Base-by-base conservation (phyloP, 75 land plant species). In the Cupressus sempervirens region DNA sequence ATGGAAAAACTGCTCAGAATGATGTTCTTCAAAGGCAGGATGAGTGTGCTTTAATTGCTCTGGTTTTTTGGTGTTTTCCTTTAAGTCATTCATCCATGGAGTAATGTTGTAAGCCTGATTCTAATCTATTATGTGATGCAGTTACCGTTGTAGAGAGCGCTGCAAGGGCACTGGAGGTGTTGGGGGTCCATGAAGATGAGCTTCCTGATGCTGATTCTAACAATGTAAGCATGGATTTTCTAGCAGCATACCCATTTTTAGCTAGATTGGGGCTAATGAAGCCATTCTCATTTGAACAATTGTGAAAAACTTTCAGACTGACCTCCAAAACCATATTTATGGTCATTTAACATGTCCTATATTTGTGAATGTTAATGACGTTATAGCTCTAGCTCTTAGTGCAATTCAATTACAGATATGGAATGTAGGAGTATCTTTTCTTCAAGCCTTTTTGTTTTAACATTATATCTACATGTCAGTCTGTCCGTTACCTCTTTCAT, bases 141-240 rank as follows among this genome's bases (percentile, higher is more conserved):
- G 95, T 94, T 52, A 94, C 95, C 23, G 86, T 87, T 11, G 94
- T 94, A 41, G 94, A 94, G 86, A 93, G 94, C 87, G 95, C 90
- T 20, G 75, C 74, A 18, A 88, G 89, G 80, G 95, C 95, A 32
- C 82, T 94, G 88, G 91, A 94, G 76, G 86, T 88, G 76, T 83
- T 93, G 88, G 93, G 91, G 13, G 35, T 72, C 74, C 11, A 72
- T 32, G 74, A 72, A 4, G 67, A 23, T 23, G n/a, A 23, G n/a
- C 26, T 23, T 7, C n/a, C 67, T 26, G 67, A n/a, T 62, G 11
- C 74, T 1, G 74, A 72, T 29, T 72, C n/a, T 72, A 30, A 0
- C 74, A 72, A 72, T 72, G 74, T 72, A 32, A 72, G 35, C 12
- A 26, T 68, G 29, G 2, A 29, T 68, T 68, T 68, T 68, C 29